These are phyloP conservation scores for Phytophthora citricola DNA, from an alignment of 352 stramenopile species.

Conservation along the genomic window DNA sequence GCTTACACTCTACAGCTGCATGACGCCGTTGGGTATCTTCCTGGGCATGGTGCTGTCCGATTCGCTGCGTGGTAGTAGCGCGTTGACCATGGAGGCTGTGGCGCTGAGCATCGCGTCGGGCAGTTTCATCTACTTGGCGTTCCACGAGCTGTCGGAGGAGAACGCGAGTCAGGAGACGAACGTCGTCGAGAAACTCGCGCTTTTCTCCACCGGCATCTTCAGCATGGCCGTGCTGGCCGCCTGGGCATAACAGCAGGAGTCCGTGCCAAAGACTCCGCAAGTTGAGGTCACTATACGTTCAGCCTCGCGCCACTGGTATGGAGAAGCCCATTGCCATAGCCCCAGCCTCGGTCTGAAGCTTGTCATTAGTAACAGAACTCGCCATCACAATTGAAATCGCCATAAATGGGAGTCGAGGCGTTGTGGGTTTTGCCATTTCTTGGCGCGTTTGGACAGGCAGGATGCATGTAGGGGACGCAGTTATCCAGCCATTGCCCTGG, in stretches of 20 bases:
- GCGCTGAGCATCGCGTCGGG: slow-evolving; percentile 62
- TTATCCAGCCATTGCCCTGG: slow-evolving; percentile 9
- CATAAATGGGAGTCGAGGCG: slow-evolving; percentile 10
- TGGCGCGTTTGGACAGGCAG: slow-evolving; percentile 19
- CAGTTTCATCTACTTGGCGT: slow-evolving; percentile 75
- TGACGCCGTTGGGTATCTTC: slow-evolving; percentile 70
- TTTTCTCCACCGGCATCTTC: too few relatives aligned
- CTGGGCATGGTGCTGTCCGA: slow-evolving; percentile 64
- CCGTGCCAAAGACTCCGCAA: slow-evolving; percentile 5
- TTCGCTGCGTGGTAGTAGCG: slow-evolving; percentile 48
- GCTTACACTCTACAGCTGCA: slow-evolving; percentile 69
- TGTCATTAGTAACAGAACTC: slow-evolving; percentile 18
- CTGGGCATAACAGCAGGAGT: slow-evolving; percentile 15
- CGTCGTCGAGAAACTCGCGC: too few relatives aligned
- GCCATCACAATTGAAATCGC: neutral
- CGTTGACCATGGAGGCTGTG: slow-evolving; percentile 50
- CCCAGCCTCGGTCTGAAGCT: neutral
- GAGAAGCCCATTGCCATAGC: slow-evolving; percentile 5
- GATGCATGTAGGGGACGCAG: slow-evolving; percentile 4
- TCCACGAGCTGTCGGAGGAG: slow-evolving; percentile 73
- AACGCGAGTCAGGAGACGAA: slow-evolving; percentile 42
- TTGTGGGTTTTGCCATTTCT: slow-evolving; percentile 3
- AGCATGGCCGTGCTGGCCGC: too few relatives aligned
- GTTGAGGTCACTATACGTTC: slow-evolving; percentile 5
- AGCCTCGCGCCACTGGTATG: slow-evolving; percentile 17